Base-by-base conservation (phyloP, 2,329 filamentous ascomycete genomes). In the Leptoxyphium fumago region DNA sequence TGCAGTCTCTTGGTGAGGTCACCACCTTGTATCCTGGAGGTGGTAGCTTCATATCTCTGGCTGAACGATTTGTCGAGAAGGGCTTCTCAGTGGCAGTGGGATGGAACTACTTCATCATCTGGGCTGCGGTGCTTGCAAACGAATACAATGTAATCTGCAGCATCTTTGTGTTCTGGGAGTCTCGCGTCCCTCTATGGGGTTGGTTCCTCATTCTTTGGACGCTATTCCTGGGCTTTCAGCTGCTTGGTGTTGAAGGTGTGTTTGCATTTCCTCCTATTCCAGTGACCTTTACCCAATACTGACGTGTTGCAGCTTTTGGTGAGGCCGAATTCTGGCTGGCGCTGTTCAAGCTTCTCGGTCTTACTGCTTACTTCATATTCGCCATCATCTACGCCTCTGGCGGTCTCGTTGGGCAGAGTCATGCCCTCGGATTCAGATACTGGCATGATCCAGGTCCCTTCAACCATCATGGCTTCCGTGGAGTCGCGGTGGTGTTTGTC, bases 1-100 rank as follows among this genome's bases (percentile, higher is more conserved):
- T 83, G 75, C 82, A 85, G 66, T 80, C 76, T 4, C 64, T 87
- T 6, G 82, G 82, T 15, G 82, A 87, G 58, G 66, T 86, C 53
- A 82, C 82, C 2, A 85, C 82, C 6, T 63, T 85, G 1, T 84
- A 80, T 51, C 82, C 82, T 0, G 79, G 75, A 1, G 77, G 78
- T 5, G 82, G 82, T 2, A 78, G 78, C 0, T 85, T 86, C 53
- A 77, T 78, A n/a, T 76, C 74, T 9, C 71, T 84, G 30, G 78
- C 78, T 0, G 77, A 82, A 49, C 73, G 82, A 7, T 80, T 86
- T 50, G 76, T 84, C 28, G 80, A 84, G 57, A 76, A 77, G 53
- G 78, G 78, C 0, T 79, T 84, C 52, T 76, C 74, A 10, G 75
- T 80, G 32, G 78, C 78, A 1, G 71, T 84, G 0, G 80, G 80